Percentiles rank a stretch among this genome's conserved stretches.
phyloP scores from a whole-genome alignment of 2,329 filamentous ascomycete species.

The Pseudogymnoascus sp. region DNA sequence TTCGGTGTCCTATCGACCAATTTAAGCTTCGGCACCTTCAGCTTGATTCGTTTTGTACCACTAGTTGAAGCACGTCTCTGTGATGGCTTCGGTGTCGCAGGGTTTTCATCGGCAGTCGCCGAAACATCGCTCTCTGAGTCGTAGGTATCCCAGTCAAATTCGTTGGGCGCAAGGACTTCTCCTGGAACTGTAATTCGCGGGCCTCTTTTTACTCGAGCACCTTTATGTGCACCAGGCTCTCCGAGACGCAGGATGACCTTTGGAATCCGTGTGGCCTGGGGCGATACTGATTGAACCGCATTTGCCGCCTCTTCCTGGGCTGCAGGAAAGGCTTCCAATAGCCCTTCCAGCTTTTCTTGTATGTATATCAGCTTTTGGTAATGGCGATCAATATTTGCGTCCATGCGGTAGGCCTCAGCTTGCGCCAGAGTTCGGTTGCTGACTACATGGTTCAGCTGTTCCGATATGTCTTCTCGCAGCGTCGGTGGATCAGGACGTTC shows the following conservation, averaged over 20 bases:
- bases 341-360: constrained; percentile 48
- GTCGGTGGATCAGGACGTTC: constrained; percentile 41
- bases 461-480: constrained; percentile 53
- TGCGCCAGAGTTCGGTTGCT: constrained; percentile 50
- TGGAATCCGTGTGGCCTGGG: constrained; percentile 40
- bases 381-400: constrained; percentile 55
- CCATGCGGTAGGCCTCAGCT: constrained; percentile 55
- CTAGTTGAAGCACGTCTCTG: constrained; percentile 15
- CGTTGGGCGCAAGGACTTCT: constrained; percentile 57
- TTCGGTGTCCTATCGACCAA: constrained; percentile 16
- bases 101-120: constrained; percentile 29
- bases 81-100: constrained; percentile 20
- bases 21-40: constrained; percentile 19
- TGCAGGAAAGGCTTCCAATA: constrained; percentile 52
- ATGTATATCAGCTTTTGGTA: constrained; percentile 52
- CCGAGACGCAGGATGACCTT: constrained; percentile 40
- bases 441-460: constrained; percentile 45
- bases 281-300: constrained; percentile 40
- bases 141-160: constrained; percentile 53
- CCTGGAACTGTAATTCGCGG: constrained; percentile 58
- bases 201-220: constrained; percentile 29
- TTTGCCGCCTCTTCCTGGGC: constrained; percentile 41
- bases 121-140: constrained; percentile 28
- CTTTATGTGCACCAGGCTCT: constrained; percentile 23
- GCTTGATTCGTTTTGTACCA: constrained; percentile 13